Conservation (phyloP, 495 filamentous ascomycete genomes). For the Niebla homalea region DNA sequence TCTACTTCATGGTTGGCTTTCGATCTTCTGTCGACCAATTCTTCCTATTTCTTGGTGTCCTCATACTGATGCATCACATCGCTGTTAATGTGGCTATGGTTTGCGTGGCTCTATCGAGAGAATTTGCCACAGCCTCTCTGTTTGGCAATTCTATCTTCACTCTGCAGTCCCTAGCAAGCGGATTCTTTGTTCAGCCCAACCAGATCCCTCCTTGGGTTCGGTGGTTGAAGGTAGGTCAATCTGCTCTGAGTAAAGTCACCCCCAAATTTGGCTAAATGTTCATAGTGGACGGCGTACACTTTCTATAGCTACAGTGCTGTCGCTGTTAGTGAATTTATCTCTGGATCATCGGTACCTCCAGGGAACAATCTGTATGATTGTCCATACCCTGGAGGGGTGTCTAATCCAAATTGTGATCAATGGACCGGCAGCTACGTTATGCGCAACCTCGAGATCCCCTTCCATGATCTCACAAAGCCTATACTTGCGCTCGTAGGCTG, state of each 20-base stretch:
- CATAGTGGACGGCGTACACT: slow-evolving; percentile 33
- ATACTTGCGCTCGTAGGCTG: slow-evolving; percentile 47
- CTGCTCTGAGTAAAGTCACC: slow-evolving; percentile 5
- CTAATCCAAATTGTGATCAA: slow-evolving; percentile 46
- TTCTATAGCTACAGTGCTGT: slow-evolving; percentile 59
- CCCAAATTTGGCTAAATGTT: background rate
- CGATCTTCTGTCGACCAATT: slow-evolving; percentile 44
- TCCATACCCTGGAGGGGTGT: slow-evolving; percentile 39
- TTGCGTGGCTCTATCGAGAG: slow-evolving; percentile 44
- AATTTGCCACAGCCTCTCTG: slow-evolving; percentile 48
- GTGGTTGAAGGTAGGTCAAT: slow-evolving; percentile 47
- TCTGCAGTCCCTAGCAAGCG: slow-evolving; percentile 52
- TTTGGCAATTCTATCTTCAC: slow-evolving; percentile 56
- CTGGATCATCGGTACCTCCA: slow-evolving; percentile 21
- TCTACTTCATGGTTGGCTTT: slow-evolving; percentile 67
- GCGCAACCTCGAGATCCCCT: slow-evolving; percentile 47
- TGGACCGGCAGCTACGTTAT: slow-evolving; percentile 58
- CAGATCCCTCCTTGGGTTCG: slow-evolving; percentile 60
- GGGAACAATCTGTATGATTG: slow-evolving; percentile 50
- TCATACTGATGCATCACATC: slow-evolving; percentile 52
- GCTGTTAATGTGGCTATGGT: slow-evolving; percentile 47
- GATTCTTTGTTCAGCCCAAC: slow-evolving; percentile 57
- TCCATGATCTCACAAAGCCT: slow-evolving; percentile 48
- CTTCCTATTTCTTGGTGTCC: slow-evolving; percentile 53
- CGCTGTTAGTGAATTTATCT: slow-evolving; percentile 54